Percentiles rank a stretch among this genome's conserved stretches.
These are phyloP conservation scores for Aspergillus intermedius DNA, from an alignment of 2,329 filamentous ascomycete species.

Conservation along the genomic window DNA sequence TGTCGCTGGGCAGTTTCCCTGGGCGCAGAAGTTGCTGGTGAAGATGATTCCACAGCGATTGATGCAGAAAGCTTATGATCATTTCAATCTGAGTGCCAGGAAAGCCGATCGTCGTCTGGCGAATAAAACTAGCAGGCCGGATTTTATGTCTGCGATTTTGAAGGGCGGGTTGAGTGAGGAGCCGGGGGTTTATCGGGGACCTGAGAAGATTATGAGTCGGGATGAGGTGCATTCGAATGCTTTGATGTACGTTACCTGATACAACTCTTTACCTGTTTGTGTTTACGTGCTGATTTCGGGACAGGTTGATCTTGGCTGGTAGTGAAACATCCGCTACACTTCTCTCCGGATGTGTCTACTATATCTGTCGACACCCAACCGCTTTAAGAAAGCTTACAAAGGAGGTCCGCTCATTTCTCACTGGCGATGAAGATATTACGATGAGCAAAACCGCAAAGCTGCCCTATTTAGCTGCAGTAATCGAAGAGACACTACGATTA, in stretches of 20 bases:
- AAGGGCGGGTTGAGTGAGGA: slow-evolving; percentile 16
- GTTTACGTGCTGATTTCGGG: background rate
- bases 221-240: slow-evolving; percentile 22
- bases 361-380: slow-evolving; percentile 17
- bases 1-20: background rate
- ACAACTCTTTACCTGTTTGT: background rate
- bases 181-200: slow-evolving; percentile 9
- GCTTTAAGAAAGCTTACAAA: slow-evolving; percentile 12
- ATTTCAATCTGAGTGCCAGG: background rate
- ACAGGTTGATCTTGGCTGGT: slow-evolving; percentile 31
- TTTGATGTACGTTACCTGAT: slow-evolving; percentile 13
- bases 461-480: slow-evolving; percentile 37
- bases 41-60: slow-evolving; percentile 6
- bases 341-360: slow-evolving; percentile 31
- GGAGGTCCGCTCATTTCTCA: slow-evolving; percentile 21
- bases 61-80: background rate
- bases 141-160: slow-evolving; percentile 16
- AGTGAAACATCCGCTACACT: slow-evolving; percentile 37
- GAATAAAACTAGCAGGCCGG: background rate
- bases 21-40: background rate
- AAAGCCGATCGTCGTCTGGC: background rate
- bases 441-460: slow-evolving; percentile 20
- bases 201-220: slow-evolving; percentile 15
- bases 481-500: slow-evolving; percentile 42
- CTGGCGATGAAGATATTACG: slow-evolving; percentile 23